A percentile compares a stretch with the other conserved stretches of the same genome.
These are phyloP conservation scores for Perilla frutescens DNA, from an alignment of 257 asterid species.

Conservation along the genomic window DNA sequence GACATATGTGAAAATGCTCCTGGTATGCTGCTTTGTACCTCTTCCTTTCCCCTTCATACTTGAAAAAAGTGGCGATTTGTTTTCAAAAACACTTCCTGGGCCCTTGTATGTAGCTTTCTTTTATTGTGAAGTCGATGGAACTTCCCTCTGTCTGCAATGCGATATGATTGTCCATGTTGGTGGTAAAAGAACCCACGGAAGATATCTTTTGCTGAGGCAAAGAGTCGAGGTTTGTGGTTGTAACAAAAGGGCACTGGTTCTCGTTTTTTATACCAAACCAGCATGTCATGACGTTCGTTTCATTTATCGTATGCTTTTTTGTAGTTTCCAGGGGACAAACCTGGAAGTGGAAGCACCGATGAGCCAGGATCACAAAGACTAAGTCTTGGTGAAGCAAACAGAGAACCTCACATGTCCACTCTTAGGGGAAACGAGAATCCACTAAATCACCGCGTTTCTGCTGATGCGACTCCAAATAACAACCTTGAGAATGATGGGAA, in stretches of 20 bases:
- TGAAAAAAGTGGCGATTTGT: conserved; percentile 18
- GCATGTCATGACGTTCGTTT: conserved; percentile 16
- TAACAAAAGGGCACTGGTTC: conserved; percentile 25
- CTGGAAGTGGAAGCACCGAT: conserved; percentile 43
- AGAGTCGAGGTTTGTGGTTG: conserved; percentile 87
- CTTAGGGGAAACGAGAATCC: conserved; percentile 45
- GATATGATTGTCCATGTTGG: conserved; percentile 95
- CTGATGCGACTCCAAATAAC: conserved; percentile 39
- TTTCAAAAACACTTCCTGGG: conserved; percentile 31
- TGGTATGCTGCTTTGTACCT: conserved; percentile 55
- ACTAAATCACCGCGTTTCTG: conserved; percentile 45
- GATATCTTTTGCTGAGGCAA: conserved; percentile 92
- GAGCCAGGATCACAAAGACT: conserved; percentile 58
- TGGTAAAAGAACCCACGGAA: conserved; percentile 93
- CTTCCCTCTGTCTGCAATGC: conserved; percentile 93
- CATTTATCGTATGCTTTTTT: conserved; percentile 35
- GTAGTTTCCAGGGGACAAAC: conserved; percentile 88
- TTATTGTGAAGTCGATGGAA: conserved; percentile 95
- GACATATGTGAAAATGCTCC: conserved; percentile 96
- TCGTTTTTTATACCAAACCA: conserved; percentile 8
- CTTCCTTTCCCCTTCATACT: conserved; percentile 32
- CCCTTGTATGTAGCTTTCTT: conserved; percentile 77
- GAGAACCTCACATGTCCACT: conserved; percentile 45
- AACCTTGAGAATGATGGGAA: conserved; percentile 42
- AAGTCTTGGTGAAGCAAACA: conserved; percentile 45